A percentile compares a stretch with the other conserved stretches of the same genome.
phyloP scores from a whole-genome alignment of 441 rosid genomes.

The California macrophylla region DNA sequence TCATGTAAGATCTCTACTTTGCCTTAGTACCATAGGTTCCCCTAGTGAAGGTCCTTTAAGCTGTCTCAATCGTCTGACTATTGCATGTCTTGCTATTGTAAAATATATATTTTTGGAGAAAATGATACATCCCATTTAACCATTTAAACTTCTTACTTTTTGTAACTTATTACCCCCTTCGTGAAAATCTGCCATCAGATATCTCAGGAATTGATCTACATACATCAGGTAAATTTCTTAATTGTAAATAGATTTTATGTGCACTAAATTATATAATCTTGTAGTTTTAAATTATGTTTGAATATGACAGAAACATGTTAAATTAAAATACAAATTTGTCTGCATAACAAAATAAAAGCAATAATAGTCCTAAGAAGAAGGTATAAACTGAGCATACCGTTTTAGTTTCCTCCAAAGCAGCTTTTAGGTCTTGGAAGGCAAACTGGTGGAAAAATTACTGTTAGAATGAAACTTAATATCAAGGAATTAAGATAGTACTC shows the following conservation, averaged over 20 bases:
- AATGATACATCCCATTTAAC: too few relatives aligned
- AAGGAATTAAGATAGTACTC: constrained; percentile 13
- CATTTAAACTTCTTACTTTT: background rate
- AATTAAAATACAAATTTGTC: background rate
- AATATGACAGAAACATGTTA: background rate
- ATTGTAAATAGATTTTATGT: too few relatives aligned
- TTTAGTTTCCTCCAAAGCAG: constrained; percentile 94
- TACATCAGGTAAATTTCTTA: too few relatives aligned
- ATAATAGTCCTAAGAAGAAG: background rate
- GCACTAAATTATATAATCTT: background rate
- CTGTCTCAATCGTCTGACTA: background rate
- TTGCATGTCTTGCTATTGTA: background rate
- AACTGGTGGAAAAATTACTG: constrained; percentile 42
- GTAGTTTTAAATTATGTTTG: background rate
- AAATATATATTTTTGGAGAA: too few relatives aligned
- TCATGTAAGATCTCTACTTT: background rate
- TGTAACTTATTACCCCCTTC: background rate
- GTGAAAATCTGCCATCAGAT: background rate
- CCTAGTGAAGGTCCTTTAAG: background rate
- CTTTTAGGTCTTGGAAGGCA: constrained; percentile 80
- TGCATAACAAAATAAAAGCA: background rate
- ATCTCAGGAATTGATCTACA: background rate
- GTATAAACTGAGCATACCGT: constrained; percentile 37
- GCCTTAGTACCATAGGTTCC: background rate
- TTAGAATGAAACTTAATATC: constrained; percentile 19